Evolutionary conservation across 2,329 filamentous ascomycete species (phyloP), one percentile per base, ranked within the genome.

Genomic region (Fusarium lyarnte): DNA sequence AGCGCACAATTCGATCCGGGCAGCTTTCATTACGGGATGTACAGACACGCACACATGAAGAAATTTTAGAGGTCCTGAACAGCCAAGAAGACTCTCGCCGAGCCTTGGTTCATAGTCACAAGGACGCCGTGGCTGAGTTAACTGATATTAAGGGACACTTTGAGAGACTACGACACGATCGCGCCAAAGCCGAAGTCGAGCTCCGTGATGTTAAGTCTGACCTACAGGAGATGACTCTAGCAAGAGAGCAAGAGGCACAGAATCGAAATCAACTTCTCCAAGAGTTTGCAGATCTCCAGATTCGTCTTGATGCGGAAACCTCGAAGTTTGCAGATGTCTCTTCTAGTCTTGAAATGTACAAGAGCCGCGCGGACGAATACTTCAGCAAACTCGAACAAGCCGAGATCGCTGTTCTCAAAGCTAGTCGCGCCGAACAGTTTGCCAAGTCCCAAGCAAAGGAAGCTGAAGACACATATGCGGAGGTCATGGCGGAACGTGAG

Each of bases 331-430:
- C 91, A 33, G 95, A 99, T 80, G 91, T 97, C 47, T 91, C 90
- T 12, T 92, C 94, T 6, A 97, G 93, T 80, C 87, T 98, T 45
- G 91, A 90, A 68, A 84, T 98, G 69, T 99, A 98, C 87, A 98
- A 97, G 87, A 91, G 90, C 71, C 91, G 95, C 46, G 93, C 95
- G 8, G 94, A 98, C 78, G 95, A 98, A 80, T 98, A 99, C 82
- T 99, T 98, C 83, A 93, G 91, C 85, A 98, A 97, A 83, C 89
- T 99, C 25, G 95, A 99, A 81, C 95, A 98, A 79, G 96, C 96
- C 21, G 95, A 99, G 81, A 97, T 98, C 74, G 91, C 95, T 1
- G 95, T 98, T 23, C 88, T 99, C 72, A 98, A 98, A 81, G 95
- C 95, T 21, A 92, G 89, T 67, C 90, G 95, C 29, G 95, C 96